Evolutionary conservation across 2,329 filamentous ascomycete species (phyloP).

Genomic region (Diaporthe longicolla): DNA sequence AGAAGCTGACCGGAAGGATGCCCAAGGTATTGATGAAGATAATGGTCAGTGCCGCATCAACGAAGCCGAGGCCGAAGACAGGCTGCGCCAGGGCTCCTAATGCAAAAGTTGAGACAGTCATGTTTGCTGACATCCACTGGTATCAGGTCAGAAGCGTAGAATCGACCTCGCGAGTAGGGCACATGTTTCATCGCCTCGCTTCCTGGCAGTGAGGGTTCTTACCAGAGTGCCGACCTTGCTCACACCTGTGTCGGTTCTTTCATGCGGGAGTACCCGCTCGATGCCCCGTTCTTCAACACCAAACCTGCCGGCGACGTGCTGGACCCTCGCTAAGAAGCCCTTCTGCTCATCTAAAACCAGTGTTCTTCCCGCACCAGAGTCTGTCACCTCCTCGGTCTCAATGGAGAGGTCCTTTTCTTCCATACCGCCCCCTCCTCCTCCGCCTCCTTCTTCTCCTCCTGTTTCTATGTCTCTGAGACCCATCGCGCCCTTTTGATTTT

Average conservation of each 20-base stretch:
- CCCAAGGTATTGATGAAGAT: slow-evolving; percentile 83
- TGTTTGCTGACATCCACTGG: slow-evolving; percentile 81
- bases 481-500: background rate
- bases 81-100: slow-evolving; percentile 79
- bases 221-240: slow-evolving; percentile 81
- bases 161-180: background rate
- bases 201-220: slow-evolving; percentile 49
- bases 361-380: background rate
- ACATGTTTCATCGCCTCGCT: slow-evolving; percentile 28
- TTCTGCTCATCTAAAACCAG: slow-evolving; percentile 39
- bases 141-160: background rate
- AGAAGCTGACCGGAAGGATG: slow-evolving; percentile 80
- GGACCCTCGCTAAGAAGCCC: slow-evolving; percentile 56
- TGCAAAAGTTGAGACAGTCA: slow-evolving; percentile 83
- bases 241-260: slow-evolving; percentile 75
- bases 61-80: slow-evolving; percentile 78
- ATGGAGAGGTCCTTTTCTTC: slow-evolving; percentile 31
- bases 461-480: slow-evolving; percentile 17
- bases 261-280: slow-evolving; percentile 79
- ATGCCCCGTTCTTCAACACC: slow-evolving; percentile 82
- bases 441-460: background rate
- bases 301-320: slow-evolving; percentile 75
- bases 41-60: slow-evolving; percentile 79
- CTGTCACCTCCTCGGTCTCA: background rate
- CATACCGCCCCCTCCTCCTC: background rate